Conservation (phyloP, 352 stramenopile species). For the Pythium sp. region DNA sequence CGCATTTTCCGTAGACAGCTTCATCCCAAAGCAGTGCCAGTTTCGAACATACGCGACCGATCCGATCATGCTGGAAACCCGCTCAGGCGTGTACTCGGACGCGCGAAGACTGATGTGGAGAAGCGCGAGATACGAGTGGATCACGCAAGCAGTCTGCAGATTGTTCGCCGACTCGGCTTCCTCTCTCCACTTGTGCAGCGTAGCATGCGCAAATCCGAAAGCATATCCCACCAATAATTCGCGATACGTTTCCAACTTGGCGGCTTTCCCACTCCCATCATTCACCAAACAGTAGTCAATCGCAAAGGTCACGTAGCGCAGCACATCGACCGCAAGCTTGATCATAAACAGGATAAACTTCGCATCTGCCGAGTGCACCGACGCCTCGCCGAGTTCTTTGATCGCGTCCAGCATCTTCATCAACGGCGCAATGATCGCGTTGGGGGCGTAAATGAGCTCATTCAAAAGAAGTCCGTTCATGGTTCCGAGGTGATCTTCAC, state of each 20-base stretch:
- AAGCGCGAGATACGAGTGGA: conserved; percentile 76
- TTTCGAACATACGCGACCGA: conserved; percentile 88
- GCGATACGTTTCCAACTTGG: conserved; percentile 51
- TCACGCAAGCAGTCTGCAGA: conserved; percentile 79
- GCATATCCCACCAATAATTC: conserved; percentile 50
- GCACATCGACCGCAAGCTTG: conserved; percentile 75
- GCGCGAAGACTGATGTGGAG: conserved; percentile 67
- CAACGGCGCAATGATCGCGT: conserved; percentile 74
- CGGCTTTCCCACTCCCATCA: conserved; percentile 29
- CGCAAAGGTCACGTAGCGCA: conserved; percentile 76
- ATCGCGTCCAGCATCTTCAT: conserved; percentile 83
- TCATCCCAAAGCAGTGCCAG: conserved; percentile 91
- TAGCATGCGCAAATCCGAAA: conserved; percentile 70
- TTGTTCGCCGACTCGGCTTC: conserved; percentile 75
- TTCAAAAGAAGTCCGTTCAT: conserved; percentile 97
- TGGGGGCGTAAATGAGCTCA: conserved; percentile 95
- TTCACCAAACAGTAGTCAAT: conserved; percentile 44
- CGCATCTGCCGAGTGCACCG: conserved; percentile 77
- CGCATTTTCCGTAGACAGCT: conserved; percentile 49
- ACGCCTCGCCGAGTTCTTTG: conserved; percentile 77
- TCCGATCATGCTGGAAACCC: conserved; percentile 69
- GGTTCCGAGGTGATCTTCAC: conserved; percentile 90
- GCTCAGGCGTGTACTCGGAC: conserved; percentile 66
- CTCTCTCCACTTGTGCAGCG: conserved; percentile 74
- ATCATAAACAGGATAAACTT: conserved; percentile 89